Percentiles rank a stretch among this genome's conserved stretches.
Evolutionary conservation across 768 basidiomycete species (phyloP).

Genomic region (Daedaleopsis sinensis): DNA sequence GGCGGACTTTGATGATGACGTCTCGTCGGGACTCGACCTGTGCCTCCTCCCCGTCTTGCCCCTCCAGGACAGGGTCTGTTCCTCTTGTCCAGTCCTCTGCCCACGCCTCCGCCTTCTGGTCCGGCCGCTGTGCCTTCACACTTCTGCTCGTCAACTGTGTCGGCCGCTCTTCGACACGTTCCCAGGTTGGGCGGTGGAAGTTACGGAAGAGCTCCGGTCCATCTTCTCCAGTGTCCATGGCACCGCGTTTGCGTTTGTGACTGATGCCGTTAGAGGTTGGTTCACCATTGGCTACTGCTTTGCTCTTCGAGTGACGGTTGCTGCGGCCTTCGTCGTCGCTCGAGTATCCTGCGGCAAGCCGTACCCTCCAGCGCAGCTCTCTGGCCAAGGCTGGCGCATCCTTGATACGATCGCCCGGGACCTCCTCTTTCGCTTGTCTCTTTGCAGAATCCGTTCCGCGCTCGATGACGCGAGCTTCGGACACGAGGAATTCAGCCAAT

Average conservation of each 20-base stretch:
- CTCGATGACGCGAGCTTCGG: constrained; percentile 75
- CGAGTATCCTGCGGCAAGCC: constrained; percentile 56
- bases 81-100: constrained; percentile 34
- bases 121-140: constrained; percentile 43
- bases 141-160: constrained; percentile 44
- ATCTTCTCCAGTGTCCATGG: constrained; percentile 21
- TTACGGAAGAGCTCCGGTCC: constrained; percentile 51
- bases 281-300: constrained; percentile 47
- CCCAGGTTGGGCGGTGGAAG: constrained; percentile 73
- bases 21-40: constrained; percentile 50
- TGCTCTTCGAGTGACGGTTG: constrained; percentile 27
- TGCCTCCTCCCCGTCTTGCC: constrained; percentile 31
- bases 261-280: constrained; percentile 26
- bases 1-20: constrained; percentile 60
- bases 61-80: constrained; percentile 21
- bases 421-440: constrained; percentile 78
- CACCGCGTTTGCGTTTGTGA: constrained; percentile 33
- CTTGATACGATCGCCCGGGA: constrained; percentile 80
- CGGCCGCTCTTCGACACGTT: constrained; percentile 46
- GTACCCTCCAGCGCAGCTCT: constrained; percentile 85
- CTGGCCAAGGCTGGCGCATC: constrained; percentile 81
- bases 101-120: constrained; percentile 45
- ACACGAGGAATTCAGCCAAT: constrained; percentile 78
- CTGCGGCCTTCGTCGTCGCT: constrained; percentile 69
- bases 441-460: constrained; percentile 68